These are phyloP conservation scores for Pythium aphanidermatum DNA, from an alignment of 352 stramenopile genomes.

Conservation along the genomic window DNA sequence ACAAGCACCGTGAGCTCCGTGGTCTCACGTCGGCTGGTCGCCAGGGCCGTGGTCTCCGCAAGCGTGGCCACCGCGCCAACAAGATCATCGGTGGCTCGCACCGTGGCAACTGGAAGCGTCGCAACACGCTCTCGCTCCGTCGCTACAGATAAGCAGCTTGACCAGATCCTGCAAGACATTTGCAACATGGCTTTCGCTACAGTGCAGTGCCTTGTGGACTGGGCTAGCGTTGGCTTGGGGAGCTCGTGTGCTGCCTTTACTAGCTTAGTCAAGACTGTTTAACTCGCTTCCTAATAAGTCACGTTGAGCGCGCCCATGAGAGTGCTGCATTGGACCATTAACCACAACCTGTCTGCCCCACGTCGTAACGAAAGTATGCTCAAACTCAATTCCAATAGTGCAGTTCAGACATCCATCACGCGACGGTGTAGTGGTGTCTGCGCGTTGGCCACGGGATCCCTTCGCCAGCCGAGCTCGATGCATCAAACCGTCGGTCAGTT, in stretches of 20 bases:
- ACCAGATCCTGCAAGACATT: not conserved
- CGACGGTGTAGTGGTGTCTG: too few relatives aligned
- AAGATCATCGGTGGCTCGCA: conserved; percentile 97
- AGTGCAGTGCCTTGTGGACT: conserved; percentile 4
- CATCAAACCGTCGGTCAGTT: too few relatives aligned
- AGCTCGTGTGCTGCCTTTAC: not conserved
- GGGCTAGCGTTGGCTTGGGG: not conserved
- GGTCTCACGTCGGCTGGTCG: conserved; percentile 98
- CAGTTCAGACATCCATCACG: too few relatives aligned
- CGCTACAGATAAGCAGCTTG: conserved; percentile 91
- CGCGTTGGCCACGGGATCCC: too few relatives aligned
- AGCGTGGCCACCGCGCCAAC: conserved; percentile 98
- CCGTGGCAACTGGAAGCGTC: conserved; percentile 97
- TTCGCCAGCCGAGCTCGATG: too few relatives aligned
- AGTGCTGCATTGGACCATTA: too few relatives aligned
- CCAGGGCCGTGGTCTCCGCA: conserved; percentile 96
- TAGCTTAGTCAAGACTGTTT: conserved; percentile 12
- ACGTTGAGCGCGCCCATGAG: too few relatives aligned
- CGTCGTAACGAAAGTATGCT: too few relatives aligned
- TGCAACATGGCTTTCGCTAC: conserved; percentile 14
- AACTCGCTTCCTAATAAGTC: too few relatives aligned
- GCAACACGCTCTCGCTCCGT: conserved; percentile 97
- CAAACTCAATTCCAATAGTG: too few relatives aligned
- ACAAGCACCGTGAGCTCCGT: conserved; percentile 99
- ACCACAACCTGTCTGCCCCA: too few relatives aligned